These are phyloP conservation scores for Suhomyces bribrorum DNA, from an alignment of 1,139 yeast genomes.

Conservation along the genomic window DNA sequence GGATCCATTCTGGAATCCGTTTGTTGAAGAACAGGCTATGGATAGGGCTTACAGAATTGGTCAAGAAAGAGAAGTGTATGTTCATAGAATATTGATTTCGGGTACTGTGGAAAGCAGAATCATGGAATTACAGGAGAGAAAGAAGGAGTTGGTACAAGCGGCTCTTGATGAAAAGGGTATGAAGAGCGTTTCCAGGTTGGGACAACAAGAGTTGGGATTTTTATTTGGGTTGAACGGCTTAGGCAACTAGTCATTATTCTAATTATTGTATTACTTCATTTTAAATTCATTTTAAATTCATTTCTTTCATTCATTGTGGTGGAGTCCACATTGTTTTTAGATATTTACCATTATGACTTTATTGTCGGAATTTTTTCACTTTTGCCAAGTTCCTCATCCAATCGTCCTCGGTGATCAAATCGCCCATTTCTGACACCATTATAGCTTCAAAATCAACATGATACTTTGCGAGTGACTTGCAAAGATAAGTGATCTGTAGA, in stretches of 20 bases:
- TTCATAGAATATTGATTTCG: conserved; percentile 66
- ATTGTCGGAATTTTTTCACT: conserved; percentile 35
- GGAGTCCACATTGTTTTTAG: background rate
- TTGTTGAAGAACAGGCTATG: conserved; percentile 93
- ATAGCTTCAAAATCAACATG: conserved; percentile 65
- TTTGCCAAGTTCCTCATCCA: conserved; percentile 41
- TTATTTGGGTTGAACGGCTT: conserved; percentile 66
- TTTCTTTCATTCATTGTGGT: background rate
- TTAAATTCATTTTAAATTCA: background rate
- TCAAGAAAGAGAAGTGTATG: conserved; percentile 71
- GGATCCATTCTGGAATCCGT: conserved; percentile 98
- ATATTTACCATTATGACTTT: background rate
- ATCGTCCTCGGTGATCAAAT: conserved; percentile 32
- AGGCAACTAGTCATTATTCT: conserved; percentile 1
- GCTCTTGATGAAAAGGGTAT: conserved; percentile 78
- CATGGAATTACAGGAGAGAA: conserved; percentile 68
- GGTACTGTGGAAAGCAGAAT: conserved; percentile 86
- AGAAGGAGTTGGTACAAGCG: conserved; percentile 71
- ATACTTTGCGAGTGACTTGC: conserved; percentile 69
- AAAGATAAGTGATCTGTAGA: conserved; percentile 73
- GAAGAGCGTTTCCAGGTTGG: conserved; percentile 63
- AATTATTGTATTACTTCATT: conserved; percentile 12
- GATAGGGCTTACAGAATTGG: conserved; percentile 95
- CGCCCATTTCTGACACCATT: conserved; percentile 41
- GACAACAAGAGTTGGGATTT: conserved; percentile 71